Evolutionary conservation across 2,329 filamentous ascomycete species (phyloP), one percentile per base, ranked within the genome.

Genomic region (Trichoderma citrinoviride): DNA sequence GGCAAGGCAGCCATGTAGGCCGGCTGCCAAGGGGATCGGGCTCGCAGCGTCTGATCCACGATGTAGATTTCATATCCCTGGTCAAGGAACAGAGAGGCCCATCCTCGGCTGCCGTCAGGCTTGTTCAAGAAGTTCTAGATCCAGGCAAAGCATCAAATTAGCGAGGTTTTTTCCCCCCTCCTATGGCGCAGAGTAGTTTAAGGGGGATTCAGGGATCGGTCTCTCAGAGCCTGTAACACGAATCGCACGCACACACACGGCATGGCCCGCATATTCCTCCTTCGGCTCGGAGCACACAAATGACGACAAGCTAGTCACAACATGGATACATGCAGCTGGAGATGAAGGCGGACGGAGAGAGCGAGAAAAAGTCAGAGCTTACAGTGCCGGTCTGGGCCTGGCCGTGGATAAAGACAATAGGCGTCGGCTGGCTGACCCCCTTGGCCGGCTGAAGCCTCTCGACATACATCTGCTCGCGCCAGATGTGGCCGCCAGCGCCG

Each of bases 401-500:
- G 21, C 80, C 81, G 46, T 81, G 78, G 54, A 82, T 77, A 60
- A 82, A 73, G 27, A 82, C 70, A 40, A 82, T 71, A 0, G 80
- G 79, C 40, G 65, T 69, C 3, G 66, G 47, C 52, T 71, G 71
- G 44, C 56, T 68, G 37, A 65, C 69, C 40, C 70, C 71, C 12
- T 47, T 21, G 19, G 70, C 66, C 15, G 81, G 80, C 7, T 69
- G 68, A 17, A 84, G 74, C 63, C 76, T 76, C 73, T 85, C 83
- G 29, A 85, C 81, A 68, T 85, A 85, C 77, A 85, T 83, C 74
- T 85, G 83, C 61, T 78, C 77, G 29, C 72, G 71, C 23, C 73
- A 69, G 47, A 74, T 69, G 65, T 77, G 73, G 5, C 69, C 72
- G 2, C 74, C 74, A 2, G 68, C 61, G 14, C 68, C 71, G 53